Percentiles rank a stretch among this genome's conserved stretches.
Conservation (phyloP, 805 yeast species). For the Henningerozyma blattae region DNA sequence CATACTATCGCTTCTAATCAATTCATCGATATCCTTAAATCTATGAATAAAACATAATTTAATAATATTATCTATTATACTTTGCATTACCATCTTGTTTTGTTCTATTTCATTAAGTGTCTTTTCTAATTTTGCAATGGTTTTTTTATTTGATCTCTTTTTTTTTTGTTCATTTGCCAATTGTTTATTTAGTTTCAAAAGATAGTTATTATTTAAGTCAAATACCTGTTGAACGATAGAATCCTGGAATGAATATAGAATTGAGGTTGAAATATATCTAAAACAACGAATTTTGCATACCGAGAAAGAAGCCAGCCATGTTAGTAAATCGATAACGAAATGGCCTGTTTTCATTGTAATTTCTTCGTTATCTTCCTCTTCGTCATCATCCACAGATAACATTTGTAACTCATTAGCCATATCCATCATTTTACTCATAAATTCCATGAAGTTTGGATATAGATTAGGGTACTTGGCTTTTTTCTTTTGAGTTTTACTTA, state of each 20-base stretch:
- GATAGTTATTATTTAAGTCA: constrained; percentile 24
- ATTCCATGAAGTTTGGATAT: constrained; percentile 40
- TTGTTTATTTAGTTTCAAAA: constrained; percentile 29
- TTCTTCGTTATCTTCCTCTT: constrained; percentile 17
- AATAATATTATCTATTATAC: constrained; percentile 51
- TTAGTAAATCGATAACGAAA: constrained; percentile 37
- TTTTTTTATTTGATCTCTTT: constrained; percentile 28
- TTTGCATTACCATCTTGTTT: constrained; percentile 42
- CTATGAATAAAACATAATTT: constrained; percentile 61
- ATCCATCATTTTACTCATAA: constrained; percentile 40
- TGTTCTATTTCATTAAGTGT: constrained; percentile 31
- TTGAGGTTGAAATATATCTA: constrained; percentile 51
- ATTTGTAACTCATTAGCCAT: constrained; percentile 51
- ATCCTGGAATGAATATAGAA: constrained; percentile 49
- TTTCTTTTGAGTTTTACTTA: constrained; percentile 37
- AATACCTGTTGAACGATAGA: constrained; percentile 41
- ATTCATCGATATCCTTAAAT: constrained; percentile 67
- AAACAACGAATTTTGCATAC: constrained; percentile 60
- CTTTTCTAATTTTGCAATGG: constrained; percentile 34
- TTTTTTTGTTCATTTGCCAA: constrained; percentile 26
- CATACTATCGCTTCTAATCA: constrained; percentile 61
- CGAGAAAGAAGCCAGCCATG: constrained; percentile 69
- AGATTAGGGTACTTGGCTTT: constrained; percentile 31
- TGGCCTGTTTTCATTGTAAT: constrained; percentile 19
- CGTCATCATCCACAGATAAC: constrained; percentile 25